Evolutionary conservation across 2,329 filamentous ascomycete genomes (phyloP), one percentile per base, ranked within the genome.

Genomic region (Passalora sequoiae): DNA sequence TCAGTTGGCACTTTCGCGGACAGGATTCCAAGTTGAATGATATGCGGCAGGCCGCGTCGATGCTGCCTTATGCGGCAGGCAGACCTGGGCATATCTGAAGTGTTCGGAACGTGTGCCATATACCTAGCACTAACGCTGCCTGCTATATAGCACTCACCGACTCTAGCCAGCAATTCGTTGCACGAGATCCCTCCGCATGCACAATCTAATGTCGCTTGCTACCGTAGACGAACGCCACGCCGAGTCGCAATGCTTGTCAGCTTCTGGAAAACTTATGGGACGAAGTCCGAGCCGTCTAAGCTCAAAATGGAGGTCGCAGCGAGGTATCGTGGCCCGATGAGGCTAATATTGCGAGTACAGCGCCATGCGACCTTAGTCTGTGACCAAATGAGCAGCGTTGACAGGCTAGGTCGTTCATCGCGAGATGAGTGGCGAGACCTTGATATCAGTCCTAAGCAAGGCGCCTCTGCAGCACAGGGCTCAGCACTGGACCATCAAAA

Each of bases 361-460:
- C 15, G 19, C 33, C 33, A 21, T 20, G 6, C 15, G 21, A 2
- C 15, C 7, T 19, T 19, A 4, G 15, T 8, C 4, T 20, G 6
- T 32, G 28, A 33, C 28, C 32, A 40, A 32, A n/a, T 3, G 27
- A 22, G 7, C 24, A 8, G 38, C 28, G 7, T 12, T 40, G 38
- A 31, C 29, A 40, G 38, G 38, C 38, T 31, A 29, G 15, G 15
- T 9, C 6, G 13, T 28, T 6, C 32, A 22, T 40, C 19, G 29
- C 24, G 28, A 40, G 38, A 40, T 40, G 28, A 2, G 25, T 40
- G 38, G 38, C 27, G 27, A 40, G 38, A 40, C 10, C 17, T 19
- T 40, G 38, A 32, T 32, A 40, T 40, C 38, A 38, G n/a, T n/a
- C 24, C 6, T 12, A 20, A 7, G 36, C 36, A 38, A 38, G 36